Conservation (phyloP, 768 basidiomycete genomes). For the Clathrus columnatus region DNA sequence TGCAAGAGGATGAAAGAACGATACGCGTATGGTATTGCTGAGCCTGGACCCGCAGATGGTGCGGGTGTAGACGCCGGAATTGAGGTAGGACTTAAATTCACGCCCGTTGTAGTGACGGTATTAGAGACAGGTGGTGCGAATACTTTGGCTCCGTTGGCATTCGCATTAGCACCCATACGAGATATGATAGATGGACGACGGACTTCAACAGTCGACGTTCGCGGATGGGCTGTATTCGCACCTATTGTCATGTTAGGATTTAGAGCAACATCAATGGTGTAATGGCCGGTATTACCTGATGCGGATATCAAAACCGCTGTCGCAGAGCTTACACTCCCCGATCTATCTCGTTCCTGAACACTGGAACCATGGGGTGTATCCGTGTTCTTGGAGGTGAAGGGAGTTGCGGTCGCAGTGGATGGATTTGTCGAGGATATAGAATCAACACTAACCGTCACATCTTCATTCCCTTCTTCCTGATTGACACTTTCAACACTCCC, state of each 20-base stretch:
- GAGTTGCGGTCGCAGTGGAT: background rate
- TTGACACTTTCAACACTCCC: background rate
- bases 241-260: too few species aligned
- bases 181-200: constrained; percentile 21
- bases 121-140: background rate
- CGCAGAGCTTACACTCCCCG: background rate
- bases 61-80: background rate
- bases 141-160: background rate
- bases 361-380: background rate
- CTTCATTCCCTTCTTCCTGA: background rate
- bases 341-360: constrained; percentile 3
- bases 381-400: background rate
- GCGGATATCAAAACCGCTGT: background rate
- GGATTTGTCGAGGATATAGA: background rate
- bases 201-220: constrained; percentile 36
- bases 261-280: background rate
- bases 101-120: constrained; percentile 16
- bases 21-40: constrained; percentile 33
- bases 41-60: background rate
- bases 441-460: background rate
- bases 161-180: background rate
- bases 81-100: background rate
- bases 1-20: constrained; percentile 65
- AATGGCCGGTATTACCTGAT: background rate
- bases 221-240: background rate